Conservation (phyloP, 345 rosid species). For the Arabidopsis suecica region DNA sequence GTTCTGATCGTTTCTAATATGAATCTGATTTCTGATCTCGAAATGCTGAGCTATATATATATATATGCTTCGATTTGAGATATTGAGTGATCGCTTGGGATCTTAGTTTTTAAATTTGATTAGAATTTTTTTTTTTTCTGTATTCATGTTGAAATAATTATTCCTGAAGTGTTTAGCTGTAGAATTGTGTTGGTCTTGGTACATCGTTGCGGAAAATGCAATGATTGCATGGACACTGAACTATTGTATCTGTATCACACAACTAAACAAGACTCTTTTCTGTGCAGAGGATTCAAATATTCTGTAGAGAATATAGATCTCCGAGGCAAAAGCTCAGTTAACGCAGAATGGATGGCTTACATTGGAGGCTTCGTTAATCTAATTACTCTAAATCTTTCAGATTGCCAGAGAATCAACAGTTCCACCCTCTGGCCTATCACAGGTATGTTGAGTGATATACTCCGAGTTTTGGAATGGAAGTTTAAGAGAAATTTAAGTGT, state of each 20-base stretch:
- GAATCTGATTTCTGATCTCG: slow-evolving; percentile 19
- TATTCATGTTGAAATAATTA: neutral
- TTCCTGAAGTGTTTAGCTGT: slow-evolving; percentile 1
- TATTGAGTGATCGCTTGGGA: slow-evolving; percentile 3
- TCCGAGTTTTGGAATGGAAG: neutral
- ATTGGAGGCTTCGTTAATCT: slow-evolving; percentile 76
- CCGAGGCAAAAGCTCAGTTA: slow-evolving; percentile 65
- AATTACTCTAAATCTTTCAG: slow-evolving; percentile 62
- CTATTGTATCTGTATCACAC: slow-evolving; percentile 1
- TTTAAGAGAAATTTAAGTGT: neutral
- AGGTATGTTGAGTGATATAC: slow-evolving; percentile 47
- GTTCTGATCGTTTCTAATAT: neutral
- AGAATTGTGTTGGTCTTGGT: neutral
- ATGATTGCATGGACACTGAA: neutral
- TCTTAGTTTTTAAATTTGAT: slow-evolving; percentile 27
- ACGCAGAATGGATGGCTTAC: slow-evolving; percentile 96
- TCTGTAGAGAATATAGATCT: slow-evolving; percentile 74
- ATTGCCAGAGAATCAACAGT: slow-evolving; percentile 67
- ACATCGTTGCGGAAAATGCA: neutral
- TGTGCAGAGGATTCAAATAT: slow-evolving; percentile 73
- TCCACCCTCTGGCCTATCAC: slow-evolving; percentile 78
- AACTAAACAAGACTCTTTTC: neutral
- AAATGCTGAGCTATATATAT: neutral
- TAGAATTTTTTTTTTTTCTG: neutral
- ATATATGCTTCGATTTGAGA: slow-evolving; percentile 6